phyloP scores from a whole-genome alignment of 2,329 filamentous ascomycete species.

The Colletotrichum tropicicola region DNA sequence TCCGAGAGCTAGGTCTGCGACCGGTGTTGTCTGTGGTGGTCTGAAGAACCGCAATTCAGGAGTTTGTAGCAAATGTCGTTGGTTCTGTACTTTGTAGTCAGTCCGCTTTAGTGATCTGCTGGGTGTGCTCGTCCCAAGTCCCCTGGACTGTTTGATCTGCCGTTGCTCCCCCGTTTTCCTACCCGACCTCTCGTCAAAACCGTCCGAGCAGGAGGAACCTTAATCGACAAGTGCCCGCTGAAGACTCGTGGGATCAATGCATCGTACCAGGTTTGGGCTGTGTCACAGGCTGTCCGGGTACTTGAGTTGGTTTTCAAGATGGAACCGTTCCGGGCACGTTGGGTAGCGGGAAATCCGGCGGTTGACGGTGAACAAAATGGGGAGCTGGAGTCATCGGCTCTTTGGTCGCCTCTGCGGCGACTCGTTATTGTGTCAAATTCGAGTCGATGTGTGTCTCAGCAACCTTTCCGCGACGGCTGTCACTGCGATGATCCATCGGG shows the following conservation, averaged over 20 bases:
- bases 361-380: neutral
- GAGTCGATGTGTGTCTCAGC: conserved; percentile 19
- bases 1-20: no score
- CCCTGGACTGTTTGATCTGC: conserved; percentile 19
- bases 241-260: neutral
- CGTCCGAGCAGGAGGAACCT: neutral
- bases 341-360: no score
- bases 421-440: conserved; percentile 15
- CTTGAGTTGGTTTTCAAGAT: neutral
- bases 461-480: conserved; percentile 7
- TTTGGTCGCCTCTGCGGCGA: neutral
- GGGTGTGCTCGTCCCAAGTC: conserved; percentile 2
- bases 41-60: no score
- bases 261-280: neutral
- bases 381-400: neutral
- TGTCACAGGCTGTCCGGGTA: neutral
- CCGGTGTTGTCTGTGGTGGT: no score
- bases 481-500: conserved; percentile 6
- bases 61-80: neutral
- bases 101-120: neutral
- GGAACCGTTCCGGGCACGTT: neutral
- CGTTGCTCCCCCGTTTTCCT: neutral
- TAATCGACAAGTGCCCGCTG: neutral
- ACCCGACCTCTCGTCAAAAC: conserved; percentile 1
- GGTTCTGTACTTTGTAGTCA: no score